phyloP scores from a whole-genome alignment of 2,329 filamentous ascomycete genomes.

The Clonostachys rosea region DNA sequence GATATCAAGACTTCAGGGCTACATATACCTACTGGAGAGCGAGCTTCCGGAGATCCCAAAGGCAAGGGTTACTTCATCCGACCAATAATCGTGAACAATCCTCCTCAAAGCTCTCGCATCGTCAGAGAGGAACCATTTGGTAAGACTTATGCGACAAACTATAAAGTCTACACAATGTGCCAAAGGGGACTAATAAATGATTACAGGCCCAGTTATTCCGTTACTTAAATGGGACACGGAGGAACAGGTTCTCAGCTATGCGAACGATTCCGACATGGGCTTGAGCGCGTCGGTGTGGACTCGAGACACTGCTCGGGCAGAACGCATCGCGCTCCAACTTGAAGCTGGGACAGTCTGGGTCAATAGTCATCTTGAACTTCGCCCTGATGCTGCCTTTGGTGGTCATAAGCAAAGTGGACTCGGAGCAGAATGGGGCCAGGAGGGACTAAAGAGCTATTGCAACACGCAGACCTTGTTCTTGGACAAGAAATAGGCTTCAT shows the following conservation, averaged over 20 bases:
- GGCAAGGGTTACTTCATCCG: slow-evolving; percentile 50
- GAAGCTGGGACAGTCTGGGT: slow-evolving; percentile 58
- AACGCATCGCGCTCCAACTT: slow-evolving; percentile 45
- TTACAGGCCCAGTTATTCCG: slow-evolving; percentile 51
- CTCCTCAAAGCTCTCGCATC: slow-evolving; percentile 49
- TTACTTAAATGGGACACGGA: slow-evolving; percentile 57
- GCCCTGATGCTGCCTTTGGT: slow-evolving; percentile 33
- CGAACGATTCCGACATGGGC: slow-evolving; percentile 46
- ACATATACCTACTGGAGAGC: no score
- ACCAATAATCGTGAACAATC: slow-evolving; percentile 56
- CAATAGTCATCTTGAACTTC: slow-evolving; percentile 40
- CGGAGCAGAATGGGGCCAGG: slow-evolving; percentile 39
- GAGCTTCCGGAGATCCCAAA: no score
- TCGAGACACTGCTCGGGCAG: slow-evolving; percentile 42
- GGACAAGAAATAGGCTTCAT: no score
- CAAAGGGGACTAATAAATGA: no score
- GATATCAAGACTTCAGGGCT: no score
- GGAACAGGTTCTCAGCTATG: slow-evolving; percentile 50
- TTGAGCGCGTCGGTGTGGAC: slow-evolving; percentile 56
- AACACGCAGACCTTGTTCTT: slow-evolving; percentile 9
- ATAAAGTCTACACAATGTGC: no score
- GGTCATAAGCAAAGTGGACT: slow-evolving; percentile 48
- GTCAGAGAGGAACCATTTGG: slow-evolving; percentile 48
- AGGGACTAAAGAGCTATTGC: slow-evolving; percentile 24
- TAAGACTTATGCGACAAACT: no score